Conservation (phyloP, 2,329 filamentous ascomycete species). For the Didymella lethalis region DNA sequence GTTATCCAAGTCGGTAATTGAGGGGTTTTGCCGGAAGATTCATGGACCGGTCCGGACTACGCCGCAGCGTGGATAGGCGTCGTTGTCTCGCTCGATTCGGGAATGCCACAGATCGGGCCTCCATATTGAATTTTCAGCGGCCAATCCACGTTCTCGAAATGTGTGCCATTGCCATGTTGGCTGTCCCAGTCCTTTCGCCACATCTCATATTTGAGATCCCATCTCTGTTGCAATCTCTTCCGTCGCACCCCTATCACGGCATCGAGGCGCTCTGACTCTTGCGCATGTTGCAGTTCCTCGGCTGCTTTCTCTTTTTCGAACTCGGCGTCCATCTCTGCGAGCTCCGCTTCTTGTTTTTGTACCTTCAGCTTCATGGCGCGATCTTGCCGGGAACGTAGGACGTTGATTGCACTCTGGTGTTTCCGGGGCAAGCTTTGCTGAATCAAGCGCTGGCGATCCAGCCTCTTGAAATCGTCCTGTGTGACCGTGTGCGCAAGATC, state of each 20-base stretch:
- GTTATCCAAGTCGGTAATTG: constrained; percentile 17
- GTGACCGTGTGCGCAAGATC: constrained; percentile 51
- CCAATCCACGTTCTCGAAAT: constrained; percentile 43
- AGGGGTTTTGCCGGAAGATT: constrained; percentile 5
- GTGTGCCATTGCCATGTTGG: constrained; percentile 33
- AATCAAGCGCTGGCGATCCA: constrained; percentile 51
- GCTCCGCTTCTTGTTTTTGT: constrained; percentile 52
- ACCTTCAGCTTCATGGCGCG: constrained; percentile 48
- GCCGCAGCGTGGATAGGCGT: constrained; percentile 26
- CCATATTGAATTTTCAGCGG: constrained; percentile 30
- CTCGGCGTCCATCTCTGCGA: constrained; percentile 45
- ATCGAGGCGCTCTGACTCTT: constrained; percentile 48
- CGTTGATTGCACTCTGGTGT: constrained; percentile 57
- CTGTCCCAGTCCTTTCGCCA: constrained; percentile 49
- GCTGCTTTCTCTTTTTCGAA: constrained; percentile 46
- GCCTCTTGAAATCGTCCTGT: constrained; percentile 54
- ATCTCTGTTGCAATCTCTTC: constrained; percentile 44
- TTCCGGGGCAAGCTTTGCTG: constrained; percentile 53
- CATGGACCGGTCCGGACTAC: constrained; percentile 19
- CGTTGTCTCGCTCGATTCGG: constrained; percentile 35
- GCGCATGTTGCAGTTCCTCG: constrained; percentile 43
- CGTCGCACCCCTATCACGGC: constrained; percentile 44
- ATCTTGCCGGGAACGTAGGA: constrained; percentile 56
- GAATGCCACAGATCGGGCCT: constrained; percentile 24
- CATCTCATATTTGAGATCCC: constrained; percentile 53